These are phyloP conservation scores for Goniomonas avonlea DNA, from an alignment of 78 protist genomes.

Conservation along the genomic window DNA sequence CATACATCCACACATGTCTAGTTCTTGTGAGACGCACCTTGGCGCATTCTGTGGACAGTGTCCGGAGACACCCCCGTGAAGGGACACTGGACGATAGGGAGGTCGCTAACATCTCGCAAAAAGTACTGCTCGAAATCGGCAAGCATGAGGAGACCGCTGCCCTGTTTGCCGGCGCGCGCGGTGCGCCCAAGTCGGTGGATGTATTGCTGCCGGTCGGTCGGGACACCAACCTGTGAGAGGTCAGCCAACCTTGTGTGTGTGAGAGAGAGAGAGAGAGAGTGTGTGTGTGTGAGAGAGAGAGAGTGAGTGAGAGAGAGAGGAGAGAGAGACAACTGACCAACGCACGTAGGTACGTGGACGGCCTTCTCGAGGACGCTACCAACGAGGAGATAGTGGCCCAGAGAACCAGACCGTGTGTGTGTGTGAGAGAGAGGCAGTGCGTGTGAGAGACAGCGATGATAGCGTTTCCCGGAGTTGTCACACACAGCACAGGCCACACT, in stretches of 20 bases:
- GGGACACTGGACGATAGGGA: too few relatives aligned
- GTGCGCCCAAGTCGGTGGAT: constrained; percentile 70
- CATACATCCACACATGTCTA: too few relatives aligned
- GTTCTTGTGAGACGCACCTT: too few relatives aligned
- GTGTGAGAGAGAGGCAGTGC: too few relatives aligned
- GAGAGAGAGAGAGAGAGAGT: not conserved
- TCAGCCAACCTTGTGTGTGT: not conserved
- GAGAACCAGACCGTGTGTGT: too few relatives aligned
- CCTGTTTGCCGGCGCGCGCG: constrained; percentile 62
- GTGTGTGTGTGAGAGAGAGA: not conserved
- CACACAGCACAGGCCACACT: not conserved
- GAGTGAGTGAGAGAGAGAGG: not conserved
- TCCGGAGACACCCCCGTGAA: too few relatives aligned
- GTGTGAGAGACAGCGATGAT: too few relatives aligned
- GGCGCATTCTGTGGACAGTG: too few relatives aligned
- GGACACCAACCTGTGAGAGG: constrained; percentile 36
- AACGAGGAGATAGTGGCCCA: too few relatives aligned
- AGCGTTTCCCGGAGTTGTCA: too few relatives aligned
- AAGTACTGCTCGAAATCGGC: constrained; percentile 11
- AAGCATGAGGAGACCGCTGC: constrained; percentile 42
- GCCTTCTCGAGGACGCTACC: too few relatives aligned
- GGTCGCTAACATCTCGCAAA: not conserved
- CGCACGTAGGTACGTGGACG: too few relatives aligned
- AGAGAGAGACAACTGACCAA: not conserved
- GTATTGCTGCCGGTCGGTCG: constrained; percentile 49